Evolutionary conservation across 202 grass and related monocot genomes (phyloP).

Genomic region (Elaeis oleifera): DNA sequence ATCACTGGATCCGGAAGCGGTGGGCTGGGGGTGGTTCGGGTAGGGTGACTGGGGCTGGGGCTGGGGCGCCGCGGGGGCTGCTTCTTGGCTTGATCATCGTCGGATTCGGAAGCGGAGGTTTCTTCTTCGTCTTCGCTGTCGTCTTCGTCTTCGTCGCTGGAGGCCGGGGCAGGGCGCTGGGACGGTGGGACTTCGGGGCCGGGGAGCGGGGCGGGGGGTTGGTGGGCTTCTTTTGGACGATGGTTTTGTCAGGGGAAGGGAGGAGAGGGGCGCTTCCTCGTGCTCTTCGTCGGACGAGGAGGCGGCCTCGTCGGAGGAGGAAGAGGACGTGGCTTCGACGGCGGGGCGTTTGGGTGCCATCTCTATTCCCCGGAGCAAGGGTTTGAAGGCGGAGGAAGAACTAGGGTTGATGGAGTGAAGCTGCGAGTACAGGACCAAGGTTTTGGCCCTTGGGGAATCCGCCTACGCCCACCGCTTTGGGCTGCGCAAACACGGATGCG

Average conservation of each 20-base stretch:
- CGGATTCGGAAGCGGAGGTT: slow-evolving; percentile 41
- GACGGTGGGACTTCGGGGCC: not conserved
- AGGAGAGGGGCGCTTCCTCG: not conserved
- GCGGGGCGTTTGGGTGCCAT: slow-evolving; percentile 49
- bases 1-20: not conserved
- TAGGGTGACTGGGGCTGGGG: slow-evolving; percentile 20
- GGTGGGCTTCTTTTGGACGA: not conserved
- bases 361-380: not conserved
- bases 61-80: slow-evolving; percentile 7
- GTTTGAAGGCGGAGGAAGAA: no score
- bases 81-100: slow-evolving; percentile 21
- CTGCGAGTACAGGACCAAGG: no score
- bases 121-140: slow-evolving; percentile 1
- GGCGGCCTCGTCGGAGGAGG: not conserved
- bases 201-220: not conserved
- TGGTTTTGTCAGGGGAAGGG: no score
- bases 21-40: not conserved
- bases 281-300: slow-evolving; percentile 10
- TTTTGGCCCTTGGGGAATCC: no score
- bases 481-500: no score
- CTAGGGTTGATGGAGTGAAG: no score
- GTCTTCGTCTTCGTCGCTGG: slow-evolving; percentile 32
- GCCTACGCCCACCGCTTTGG: no score
- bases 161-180: slow-evolving; percentile 23
- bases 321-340: slow-evolving; percentile 9